Evolutionary conservation across 768 basidiomycete species (phyloP), one percentile per base, ranked within the genome.

Genomic region (Rhodotorula sphaerocarpa): DNA sequence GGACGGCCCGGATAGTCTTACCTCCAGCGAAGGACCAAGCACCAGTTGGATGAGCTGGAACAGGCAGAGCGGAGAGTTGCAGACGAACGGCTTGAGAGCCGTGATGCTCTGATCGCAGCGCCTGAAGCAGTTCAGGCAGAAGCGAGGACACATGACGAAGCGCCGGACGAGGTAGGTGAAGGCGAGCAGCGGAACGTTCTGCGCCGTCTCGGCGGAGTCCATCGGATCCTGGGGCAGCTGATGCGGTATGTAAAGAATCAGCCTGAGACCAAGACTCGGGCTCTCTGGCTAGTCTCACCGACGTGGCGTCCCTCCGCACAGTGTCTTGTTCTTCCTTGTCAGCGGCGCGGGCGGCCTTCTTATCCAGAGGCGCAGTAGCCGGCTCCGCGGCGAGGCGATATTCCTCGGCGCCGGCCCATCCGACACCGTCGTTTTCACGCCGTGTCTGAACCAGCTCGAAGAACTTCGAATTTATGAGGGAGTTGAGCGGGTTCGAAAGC

Each of bases 41-140:
- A 83, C 84, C 51, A 84, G 75, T 7, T 79, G 75, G 71, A 85
- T 85, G 69, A 84, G 86, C 70, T 84, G 85, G 72, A 84, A 87
- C 9, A 81, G 76, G 73, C 86, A 87, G 7, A 87, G 78, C 56
- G 80, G 80, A 7, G 78, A 79, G 57, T 80, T 79, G 72, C 86
- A 87, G 30, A 87, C 84, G 70, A 86, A 87, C 2, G 86, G 86
- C 71, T 86, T 85, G 43, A 58, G 57, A 5, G 57, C 48, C 5
- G 48, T 43, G 44, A 79, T 80, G 66, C 81, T 50, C 46, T 47
- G 42, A 47, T 55, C 34, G 39, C 28, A 47, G 20, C 30, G 59
- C 61, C 57, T 81, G 70, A 85, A 85, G 74, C 86, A 86, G n/a
- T 85, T 83, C n/a, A 85, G 78, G 67, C 86, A 87, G 73, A 82